phyloP scores from a whole-genome alignment of 331 rosid species.

The Stylosanthes scabra region DNA sequence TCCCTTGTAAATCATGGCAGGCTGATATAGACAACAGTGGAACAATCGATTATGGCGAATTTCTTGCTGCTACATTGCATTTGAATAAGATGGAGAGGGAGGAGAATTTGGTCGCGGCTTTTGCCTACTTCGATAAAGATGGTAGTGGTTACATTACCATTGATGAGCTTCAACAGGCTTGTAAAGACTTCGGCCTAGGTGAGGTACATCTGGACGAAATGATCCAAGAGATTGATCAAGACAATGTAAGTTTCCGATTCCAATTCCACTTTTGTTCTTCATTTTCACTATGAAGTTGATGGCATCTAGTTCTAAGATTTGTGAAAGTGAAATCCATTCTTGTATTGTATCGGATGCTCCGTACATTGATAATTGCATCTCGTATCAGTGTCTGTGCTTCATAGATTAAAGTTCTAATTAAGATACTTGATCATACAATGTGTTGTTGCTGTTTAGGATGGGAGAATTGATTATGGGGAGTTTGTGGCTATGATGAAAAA shows the following conservation, averaged over 20 bases:
- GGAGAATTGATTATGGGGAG: conserved; percentile 82
- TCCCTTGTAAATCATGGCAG: conserved; percentile 48
- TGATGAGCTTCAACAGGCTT: conserved; percentile 88
- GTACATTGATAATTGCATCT: not conserved
- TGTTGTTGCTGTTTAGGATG: conserved; percentile 56
- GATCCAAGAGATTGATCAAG: conserved; percentile 77
- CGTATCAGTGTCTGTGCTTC: too few species aligned
- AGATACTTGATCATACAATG: not conserved
- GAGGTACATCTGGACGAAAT: conserved; percentile 79
- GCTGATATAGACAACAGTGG: conserved; percentile 93
- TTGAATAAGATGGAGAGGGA: conserved; percentile 91
- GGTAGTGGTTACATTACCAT: conserved; percentile 87
- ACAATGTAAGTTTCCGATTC: conserved; percentile 62
- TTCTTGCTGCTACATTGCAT: conserved; percentile 92
- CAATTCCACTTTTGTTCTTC: not conserved
- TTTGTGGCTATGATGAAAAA: conserved; percentile 87
- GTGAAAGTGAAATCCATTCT: not conserved
- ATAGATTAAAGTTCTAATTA: not conserved
- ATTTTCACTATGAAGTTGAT: conserved; percentile 10
- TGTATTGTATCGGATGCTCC: too few species aligned
- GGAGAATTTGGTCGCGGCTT: conserved; percentile 86
- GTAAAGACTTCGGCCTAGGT: conserved; percentile 78
- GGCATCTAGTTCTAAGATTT: not conserved
- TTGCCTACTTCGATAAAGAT: conserved; percentile 87
- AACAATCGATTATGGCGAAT: conserved; percentile 93